phyloP scores from a whole-genome alignment of 2,329 filamentous ascomycete genomes.

The Fusarium tjaetaba region DNA sequence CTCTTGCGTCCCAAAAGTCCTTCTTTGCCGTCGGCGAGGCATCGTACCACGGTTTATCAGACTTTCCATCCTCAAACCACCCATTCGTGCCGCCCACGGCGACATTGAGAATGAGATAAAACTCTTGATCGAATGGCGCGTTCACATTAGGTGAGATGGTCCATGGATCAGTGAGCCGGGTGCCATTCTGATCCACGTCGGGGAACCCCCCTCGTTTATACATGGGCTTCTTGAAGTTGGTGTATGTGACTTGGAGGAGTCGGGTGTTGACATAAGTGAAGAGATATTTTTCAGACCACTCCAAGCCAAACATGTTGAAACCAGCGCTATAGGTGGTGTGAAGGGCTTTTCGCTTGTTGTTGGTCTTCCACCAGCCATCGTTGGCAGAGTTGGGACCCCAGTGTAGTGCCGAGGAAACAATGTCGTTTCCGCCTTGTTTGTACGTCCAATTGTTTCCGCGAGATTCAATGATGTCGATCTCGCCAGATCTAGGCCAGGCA shows the following conservation, averaged over 20 bases:
- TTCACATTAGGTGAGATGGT: slow-evolving; percentile 66
- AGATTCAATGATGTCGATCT: slow-evolving; percentile 85
- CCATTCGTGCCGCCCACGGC: slow-evolving; percentile 83
- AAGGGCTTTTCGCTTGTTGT: slow-evolving; percentile 77
- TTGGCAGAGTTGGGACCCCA: slow-evolving; percentile 79
- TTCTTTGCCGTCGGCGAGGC: slow-evolving; percentile 70
- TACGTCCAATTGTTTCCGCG: slow-evolving; percentile 87
- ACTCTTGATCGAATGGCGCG: slow-evolving; percentile 79
- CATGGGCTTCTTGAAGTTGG: slow-evolving; percentile 74
- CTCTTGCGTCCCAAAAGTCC: slow-evolving; percentile 79
- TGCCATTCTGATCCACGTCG: slow-evolving; percentile 70
- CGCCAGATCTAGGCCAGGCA: slow-evolving; percentile 79
- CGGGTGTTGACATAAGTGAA: slow-evolving; percentile 88
- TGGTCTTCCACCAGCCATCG: slow-evolving; percentile 86
- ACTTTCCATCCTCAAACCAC: slow-evolving; percentile 80
- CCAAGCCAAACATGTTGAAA: slow-evolving; percentile 82
- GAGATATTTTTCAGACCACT: slow-evolving; percentile 89
- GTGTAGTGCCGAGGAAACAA: slow-evolving; percentile 81
- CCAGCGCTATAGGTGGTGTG: slow-evolving; percentile 76
- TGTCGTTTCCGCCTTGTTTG: slow-evolving; percentile 80
- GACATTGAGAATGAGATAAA: slow-evolving; percentile 80
- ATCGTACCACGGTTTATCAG: slow-evolving; percentile 84
- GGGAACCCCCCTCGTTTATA: slow-evolving; percentile 77
- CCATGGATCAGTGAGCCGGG: slow-evolving; percentile 72
- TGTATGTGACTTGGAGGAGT: slow-evolving; percentile 82